These are phyloP conservation scores for Pleurotus cornucopiae DNA, from an alignment of 768 basidiomycete species.

Conservation along the genomic window DNA sequence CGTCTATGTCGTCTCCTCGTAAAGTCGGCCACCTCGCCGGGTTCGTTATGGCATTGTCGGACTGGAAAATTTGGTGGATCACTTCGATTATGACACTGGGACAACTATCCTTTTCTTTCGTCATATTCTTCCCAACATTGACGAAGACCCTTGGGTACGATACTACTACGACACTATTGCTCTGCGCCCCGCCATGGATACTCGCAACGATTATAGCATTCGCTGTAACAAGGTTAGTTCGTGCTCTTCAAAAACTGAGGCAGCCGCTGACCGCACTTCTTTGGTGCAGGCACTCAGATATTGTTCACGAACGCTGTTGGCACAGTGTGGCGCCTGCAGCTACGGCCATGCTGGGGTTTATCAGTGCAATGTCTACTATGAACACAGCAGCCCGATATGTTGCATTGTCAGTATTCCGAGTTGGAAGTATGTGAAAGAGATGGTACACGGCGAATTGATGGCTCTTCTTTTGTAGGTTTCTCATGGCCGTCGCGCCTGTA, in stretches of 20 bases:
- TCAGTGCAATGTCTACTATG: conserved; percentile 50
- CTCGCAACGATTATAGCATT: conserved; percentile 59
- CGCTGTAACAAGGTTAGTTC: conserved; percentile 38
- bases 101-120: conserved; percentile 61
- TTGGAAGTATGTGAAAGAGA: no score
- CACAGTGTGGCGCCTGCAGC: conserved; percentile 44
- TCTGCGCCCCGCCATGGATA: conserved; percentile 54
- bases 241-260: no score
- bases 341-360: conserved; percentile 56
- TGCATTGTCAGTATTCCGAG: conserved; percentile 34
- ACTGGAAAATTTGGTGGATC: conserved; percentile 72
- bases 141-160: conserved; percentile 66
- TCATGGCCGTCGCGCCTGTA: conserved; percentile 24
- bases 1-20: conserved; percentile 10
- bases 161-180: conserved; percentile 57
- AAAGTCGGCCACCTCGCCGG: conserved; percentile 39
- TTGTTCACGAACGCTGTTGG: conserved; percentile 52
- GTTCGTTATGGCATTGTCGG: conserved; percentile 54
- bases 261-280: no score
- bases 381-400: conserved; percentile 46
- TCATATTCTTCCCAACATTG: conserved; percentile 71
- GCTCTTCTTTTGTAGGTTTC: background rate
- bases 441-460: no score
- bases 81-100: conserved; percentile 29
- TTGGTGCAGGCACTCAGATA: conserved; percentile 50